Conservation (phyloP, 805 yeast genomes). For the Cyberlindnera mycetangii region DNA sequence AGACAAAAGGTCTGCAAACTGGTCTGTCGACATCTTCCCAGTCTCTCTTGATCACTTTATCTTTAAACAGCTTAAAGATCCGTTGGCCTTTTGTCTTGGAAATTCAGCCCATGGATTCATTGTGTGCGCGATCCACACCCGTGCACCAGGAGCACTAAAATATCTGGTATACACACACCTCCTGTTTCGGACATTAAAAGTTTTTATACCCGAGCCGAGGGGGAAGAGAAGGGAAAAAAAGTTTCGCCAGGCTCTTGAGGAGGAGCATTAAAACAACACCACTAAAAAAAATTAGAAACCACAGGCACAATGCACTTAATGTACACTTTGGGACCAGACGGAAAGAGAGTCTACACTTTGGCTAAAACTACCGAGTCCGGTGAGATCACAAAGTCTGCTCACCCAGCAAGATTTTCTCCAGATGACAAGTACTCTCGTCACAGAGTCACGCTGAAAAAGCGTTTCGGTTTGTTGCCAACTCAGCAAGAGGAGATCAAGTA, state of each 20-base stretch:
- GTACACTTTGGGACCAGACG: slow-evolving; percentile 94
- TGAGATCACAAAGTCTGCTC: slow-evolving; percentile 97
- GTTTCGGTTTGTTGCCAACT: slow-evolving; percentile 85
- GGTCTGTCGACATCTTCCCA: slow-evolving; percentile 22
- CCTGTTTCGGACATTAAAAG: slow-evolving; percentile 1
- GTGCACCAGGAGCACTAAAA: neutral
- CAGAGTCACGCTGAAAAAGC: slow-evolving; percentile 96
- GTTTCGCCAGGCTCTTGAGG: neutral
- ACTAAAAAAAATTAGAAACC: neutral
- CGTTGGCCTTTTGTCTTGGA: too few relatives aligned
- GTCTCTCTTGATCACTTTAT: neutral
- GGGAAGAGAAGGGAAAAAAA: neutral
- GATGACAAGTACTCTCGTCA: slow-evolving; percentile 99
- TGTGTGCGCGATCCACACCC: too few relatives aligned
- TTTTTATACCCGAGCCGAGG: neutral
- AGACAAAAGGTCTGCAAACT: slow-evolving; percentile 28
- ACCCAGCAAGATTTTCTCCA: slow-evolving; percentile 99
- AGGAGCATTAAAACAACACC: neutral
- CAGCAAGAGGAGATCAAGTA: slow-evolving; percentile 43
- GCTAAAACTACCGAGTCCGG: slow-evolving; percentile 79
- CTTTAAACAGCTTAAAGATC: neutral
- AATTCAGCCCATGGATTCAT: too few relatives aligned
- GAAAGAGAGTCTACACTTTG: slow-evolving; percentile 93
- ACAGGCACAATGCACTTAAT: slow-evolving; percentile 82
- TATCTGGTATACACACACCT: neutral